These are phyloP conservation scores for Darksidea phi DNA, from an alignment of 495 filamentous ascomycete genomes.

Conservation along the genomic window DNA sequence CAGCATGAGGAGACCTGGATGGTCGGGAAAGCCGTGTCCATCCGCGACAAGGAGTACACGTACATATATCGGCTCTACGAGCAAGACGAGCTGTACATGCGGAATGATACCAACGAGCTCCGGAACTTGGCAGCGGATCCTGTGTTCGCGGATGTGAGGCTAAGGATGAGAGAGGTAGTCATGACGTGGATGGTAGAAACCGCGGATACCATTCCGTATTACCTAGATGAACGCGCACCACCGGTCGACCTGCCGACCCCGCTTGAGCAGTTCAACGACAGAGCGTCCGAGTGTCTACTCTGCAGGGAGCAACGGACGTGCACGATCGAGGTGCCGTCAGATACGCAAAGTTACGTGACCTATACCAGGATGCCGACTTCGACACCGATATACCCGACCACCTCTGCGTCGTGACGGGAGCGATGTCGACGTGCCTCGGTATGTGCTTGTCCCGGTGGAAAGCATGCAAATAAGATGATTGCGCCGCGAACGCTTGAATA, in stretches of 20 bases:
- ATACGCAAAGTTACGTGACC: not conserved
- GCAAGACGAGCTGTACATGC: slow-evolving; percentile 36
- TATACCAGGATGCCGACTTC: too few species aligned
- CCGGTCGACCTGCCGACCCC: not conserved
- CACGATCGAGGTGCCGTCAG: not conserved
- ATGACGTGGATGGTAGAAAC: not conserved
- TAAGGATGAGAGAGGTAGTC: not conserved
- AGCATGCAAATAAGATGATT: too few species aligned
- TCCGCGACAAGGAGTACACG: slow-evolving; percentile 33
- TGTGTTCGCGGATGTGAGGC: not conserved
- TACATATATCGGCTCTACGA: slow-evolving; percentile 40
- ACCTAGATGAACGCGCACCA: not conserved
- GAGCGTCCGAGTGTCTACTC: not conserved
- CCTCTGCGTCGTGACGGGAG: too few species aligned
- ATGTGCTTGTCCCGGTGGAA: too few species aligned
- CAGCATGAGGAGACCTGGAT: slow-evolving; percentile 39
- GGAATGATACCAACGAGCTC: not conserved
- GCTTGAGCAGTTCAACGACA: not conserved
- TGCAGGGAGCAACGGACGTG: not conserved
- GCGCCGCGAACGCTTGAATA: too few species aligned
- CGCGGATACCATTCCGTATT: not conserved
- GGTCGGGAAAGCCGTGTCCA: slow-evolving; percentile 38
- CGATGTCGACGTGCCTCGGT: too few species aligned
- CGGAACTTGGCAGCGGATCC: not conserved
- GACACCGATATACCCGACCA: too few species aligned